Evolutionary conservation across 148 eudicot genomes (phyloP), one percentile per base, ranked within the genome.

Genomic region (Persicaria maculosa): DNA sequence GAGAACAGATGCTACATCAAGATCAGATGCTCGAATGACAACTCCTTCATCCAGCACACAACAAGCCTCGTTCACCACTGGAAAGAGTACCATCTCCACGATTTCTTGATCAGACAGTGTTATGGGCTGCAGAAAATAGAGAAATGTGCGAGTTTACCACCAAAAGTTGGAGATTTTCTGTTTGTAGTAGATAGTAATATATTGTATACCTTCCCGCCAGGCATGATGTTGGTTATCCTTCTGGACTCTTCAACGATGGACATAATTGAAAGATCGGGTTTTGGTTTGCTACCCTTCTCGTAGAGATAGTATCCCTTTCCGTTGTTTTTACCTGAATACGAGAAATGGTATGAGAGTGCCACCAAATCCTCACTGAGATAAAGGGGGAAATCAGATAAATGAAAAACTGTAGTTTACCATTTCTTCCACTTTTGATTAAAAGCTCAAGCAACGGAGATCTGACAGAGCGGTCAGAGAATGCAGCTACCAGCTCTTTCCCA

Each of bases 11-110:
- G 98, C 93, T 75, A 84, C 81, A 76, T 94, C 98, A 54, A 94
- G 93, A 82, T 94, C 98, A 44, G 98, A 91, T 74, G 98, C 97
- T 80, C 97, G 89, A 80, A 91, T 87, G 53, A 94, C 90, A 52
- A 94, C 78, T 74, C 88, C 93, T 73, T 94, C 98, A 59, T 94
- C 97, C 55, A 94, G 72, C 69, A 94, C 93, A 78, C 96, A 96
- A 78, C 98, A 94, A 14, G 97, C 93, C 85, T 94, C 98, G 77
- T 91, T 94, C 79, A 94, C 97, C 71, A 91, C 93, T 1, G 98
- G 98, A 81, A 94, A 94, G 50, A 94, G 88, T 71, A 94, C 53
- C 98, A 94, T 94, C 83, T 87, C 95, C 73, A 94, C 88, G 44
- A 94, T 77, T 85, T 94, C 98, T 78, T 87, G 86, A 82, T 94